phyloP scores from a whole-genome alignment of 2,329 filamentous ascomycete species.

The Ophiostoma ulmi region DNA sequence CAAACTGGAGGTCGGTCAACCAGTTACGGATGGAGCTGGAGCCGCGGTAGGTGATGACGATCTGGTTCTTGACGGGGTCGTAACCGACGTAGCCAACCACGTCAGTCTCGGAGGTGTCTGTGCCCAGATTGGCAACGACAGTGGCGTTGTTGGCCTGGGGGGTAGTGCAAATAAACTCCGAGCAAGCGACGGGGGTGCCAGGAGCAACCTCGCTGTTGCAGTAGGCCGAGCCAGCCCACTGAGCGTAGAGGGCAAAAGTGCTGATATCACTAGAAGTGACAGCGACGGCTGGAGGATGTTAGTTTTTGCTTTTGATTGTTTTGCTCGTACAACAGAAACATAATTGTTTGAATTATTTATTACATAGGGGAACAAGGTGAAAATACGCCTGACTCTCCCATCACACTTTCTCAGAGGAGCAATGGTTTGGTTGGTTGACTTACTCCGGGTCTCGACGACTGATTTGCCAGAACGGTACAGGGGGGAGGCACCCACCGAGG shows the following conservation, averaged over 20 bases:
- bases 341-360: background rate
- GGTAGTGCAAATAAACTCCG: constrained; percentile 39
- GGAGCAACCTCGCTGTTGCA: constrained; percentile 45
- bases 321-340: background rate
- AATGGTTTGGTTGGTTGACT: background rate
- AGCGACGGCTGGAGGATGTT: constrained; percentile 18
- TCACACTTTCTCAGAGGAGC: background rate
- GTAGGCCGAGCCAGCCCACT: constrained; percentile 50
- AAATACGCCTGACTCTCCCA: background rate
- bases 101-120: constrained; percentile 26
- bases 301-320: background rate
- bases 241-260: constrained; percentile 45
- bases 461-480: background rate
- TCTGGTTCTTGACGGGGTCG: constrained; percentile 46
- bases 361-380: background rate
- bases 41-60: constrained; percentile 59
- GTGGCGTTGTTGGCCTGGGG: constrained; percentile 42
- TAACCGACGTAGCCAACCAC: constrained; percentile 48
- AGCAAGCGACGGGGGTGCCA: constrained; percentile 42
- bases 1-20: constrained; percentile 50
- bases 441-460: background rate
- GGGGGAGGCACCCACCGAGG: background rate
- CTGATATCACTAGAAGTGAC: constrained; percentile 35
- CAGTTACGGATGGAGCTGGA: constrained; percentile 56
- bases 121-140: constrained; percentile 40